Conservation (phyloP, 192 early-diverging fungal genomes). For the Coemansia sp. region DNA sequence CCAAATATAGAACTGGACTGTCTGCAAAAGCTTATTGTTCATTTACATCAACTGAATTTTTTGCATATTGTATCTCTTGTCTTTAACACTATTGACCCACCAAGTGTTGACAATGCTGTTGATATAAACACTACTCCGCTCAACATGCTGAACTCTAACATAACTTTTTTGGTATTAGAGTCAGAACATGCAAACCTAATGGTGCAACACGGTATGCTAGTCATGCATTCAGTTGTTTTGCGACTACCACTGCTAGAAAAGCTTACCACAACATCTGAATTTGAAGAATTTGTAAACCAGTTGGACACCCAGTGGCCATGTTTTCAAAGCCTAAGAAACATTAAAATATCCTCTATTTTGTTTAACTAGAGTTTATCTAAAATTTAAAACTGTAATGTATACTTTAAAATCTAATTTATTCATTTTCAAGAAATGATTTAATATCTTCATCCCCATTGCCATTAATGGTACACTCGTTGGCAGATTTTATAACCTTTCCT, state of each 20-base stretch:
- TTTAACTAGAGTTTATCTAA: not conserved
- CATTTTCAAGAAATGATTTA: no score
- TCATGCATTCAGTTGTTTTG: not conserved
- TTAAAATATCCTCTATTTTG: not conserved
- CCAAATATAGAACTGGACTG: not conserved
- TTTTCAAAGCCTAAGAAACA: constrained; percentile 2
- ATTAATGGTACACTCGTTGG: no score
- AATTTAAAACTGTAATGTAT: not conserved
- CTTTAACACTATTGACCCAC: not conserved
- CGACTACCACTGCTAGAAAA: not conserved
- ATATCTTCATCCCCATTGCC: no score
- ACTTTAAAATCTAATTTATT: not conserved
- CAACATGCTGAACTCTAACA: not conserved
- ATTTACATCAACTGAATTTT: not conserved
- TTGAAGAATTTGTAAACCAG: not conserved
- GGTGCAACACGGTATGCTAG: not conserved
- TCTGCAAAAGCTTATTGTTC: not conserved
- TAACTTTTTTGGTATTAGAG: not conserved
- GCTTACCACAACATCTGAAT: not conserved
- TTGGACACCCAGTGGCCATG: not conserved
- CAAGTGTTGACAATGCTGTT: not conserved
- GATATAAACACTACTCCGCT: not conserved
- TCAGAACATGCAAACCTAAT: not conserved
- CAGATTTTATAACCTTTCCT: no score
- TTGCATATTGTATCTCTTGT: not conserved